phyloP scores from a whole-genome alignment of 495 filamentous ascomycete species.

The Aspergillus affinis region DNA sequence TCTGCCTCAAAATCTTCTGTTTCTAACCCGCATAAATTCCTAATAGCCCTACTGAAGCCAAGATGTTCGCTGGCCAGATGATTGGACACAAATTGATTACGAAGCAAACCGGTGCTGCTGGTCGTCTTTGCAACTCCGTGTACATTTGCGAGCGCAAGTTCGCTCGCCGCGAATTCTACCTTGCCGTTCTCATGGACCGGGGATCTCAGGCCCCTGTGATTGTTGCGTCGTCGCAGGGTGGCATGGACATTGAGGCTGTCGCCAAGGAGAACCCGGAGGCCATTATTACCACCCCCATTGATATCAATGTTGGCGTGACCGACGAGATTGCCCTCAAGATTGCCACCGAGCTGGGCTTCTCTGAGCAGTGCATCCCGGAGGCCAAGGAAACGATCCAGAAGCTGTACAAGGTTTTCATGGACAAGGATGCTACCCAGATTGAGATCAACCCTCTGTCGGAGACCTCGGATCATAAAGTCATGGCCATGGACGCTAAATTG shows the following conservation, averaged over 20 bases:
- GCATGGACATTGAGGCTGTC: slow-evolving; percentile 98
- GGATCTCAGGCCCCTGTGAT: slow-evolving; percentile 89
- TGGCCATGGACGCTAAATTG: slow-evolving; percentile 99
- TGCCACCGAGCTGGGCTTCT: slow-evolving; percentile 91
- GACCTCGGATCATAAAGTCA: slow-evolving; percentile 93
- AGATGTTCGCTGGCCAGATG: slow-evolving; percentile 98
- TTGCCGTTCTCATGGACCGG: slow-evolving; percentile 97
- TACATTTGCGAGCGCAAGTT: slow-evolving; percentile 99
- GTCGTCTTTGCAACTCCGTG: slow-evolving; percentile 91
- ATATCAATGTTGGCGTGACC: slow-evolving; percentile 94
- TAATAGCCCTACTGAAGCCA: slow-evolving; percentile 72
- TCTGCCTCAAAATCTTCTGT: neutral
- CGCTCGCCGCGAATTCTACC: slow-evolving; percentile 97
- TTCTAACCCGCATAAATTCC: slow-evolving; percentile 21
- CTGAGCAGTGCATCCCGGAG: slow-evolving; percentile 91
- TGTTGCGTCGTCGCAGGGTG: slow-evolving; percentile 94
- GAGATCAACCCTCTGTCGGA: slow-evolving; percentile 99
- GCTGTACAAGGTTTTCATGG: slow-evolving; percentile 96
- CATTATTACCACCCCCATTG: slow-evolving; percentile 86
- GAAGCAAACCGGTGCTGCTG: slow-evolving; percentile 93
- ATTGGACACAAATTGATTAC: slow-evolving; percentile 99
- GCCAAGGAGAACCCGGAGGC: slow-evolving; percentile 97
- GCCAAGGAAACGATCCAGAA: slow-evolving; percentile 96
- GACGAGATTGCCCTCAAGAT: slow-evolving; percentile 91
- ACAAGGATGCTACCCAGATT: slow-evolving; percentile 97